A percentile compares a stretch with the other conserved stretches of the same genome.
phyloP scores from a whole-genome alignment of 805 yeast genomes.

The Yarrowia sp. region DNA sequence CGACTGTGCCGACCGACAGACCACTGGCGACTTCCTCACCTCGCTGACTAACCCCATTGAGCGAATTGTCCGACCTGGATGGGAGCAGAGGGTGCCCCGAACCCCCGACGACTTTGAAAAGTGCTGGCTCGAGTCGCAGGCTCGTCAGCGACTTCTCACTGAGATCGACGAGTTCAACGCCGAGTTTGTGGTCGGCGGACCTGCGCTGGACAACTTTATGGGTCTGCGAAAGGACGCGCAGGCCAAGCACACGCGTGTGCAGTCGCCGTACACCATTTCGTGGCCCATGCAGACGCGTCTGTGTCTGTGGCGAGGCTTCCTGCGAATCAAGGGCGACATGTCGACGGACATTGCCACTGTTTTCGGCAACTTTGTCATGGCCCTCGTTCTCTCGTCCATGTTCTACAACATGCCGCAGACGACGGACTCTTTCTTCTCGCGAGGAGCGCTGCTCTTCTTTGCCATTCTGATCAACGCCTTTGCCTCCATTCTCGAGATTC shows the following conservation, averaged over 20 bases:
- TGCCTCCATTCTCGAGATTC: slow-evolving; percentile 47
- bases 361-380: slow-evolving; percentile 49
- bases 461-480: slow-evolving; percentile 47
- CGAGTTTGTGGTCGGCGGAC: slow-evolving; percentile 34
- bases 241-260: slow-evolving; percentile 37
- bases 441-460: slow-evolving; percentile 67
- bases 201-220: slow-evolving; percentile 33
- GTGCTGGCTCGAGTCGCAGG: slow-evolving; percentile 49
- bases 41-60: slow-evolving; percentile 55
- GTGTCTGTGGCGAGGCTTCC: slow-evolving; percentile 50
- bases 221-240: slow-evolving; percentile 38
- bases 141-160: slow-evolving; percentile 42
- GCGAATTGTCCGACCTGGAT: slow-evolving; percentile 46
- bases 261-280: slow-evolving; percentile 45
- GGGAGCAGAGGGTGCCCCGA: slow-evolving; percentile 49
- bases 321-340: slow-evolving; percentile 53
- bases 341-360: slow-evolving; percentile 46
- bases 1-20: slow-evolving; percentile 54
- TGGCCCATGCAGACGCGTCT: slow-evolving; percentile 49
- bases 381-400: slow-evolving; percentile 57
- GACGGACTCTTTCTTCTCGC: slow-evolving; percentile 52
- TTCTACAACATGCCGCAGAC: slow-evolving; percentile 49
- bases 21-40: slow-evolving; percentile 59
- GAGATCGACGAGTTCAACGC: slow-evolving; percentile 45
- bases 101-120: slow-evolving; percentile 53